Conservation (phyloP, 331 rosid species). For the Rosa hybrid region DNA sequence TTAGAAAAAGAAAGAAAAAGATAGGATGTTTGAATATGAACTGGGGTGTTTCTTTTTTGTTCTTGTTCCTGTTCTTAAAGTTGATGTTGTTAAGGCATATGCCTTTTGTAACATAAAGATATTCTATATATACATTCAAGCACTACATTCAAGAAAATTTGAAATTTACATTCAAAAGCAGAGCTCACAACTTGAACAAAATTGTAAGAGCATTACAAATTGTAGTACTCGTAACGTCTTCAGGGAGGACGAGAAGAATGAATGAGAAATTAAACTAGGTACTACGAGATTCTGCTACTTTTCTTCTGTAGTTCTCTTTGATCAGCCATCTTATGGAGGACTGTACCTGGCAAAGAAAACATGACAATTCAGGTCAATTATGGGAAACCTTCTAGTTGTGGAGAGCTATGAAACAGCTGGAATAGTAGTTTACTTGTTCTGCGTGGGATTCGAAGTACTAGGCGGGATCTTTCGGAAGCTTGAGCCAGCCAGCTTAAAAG, state of each 20-base stretch:
- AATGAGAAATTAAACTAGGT: constrained; percentile 20
- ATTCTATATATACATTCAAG: constrained; percentile 1
- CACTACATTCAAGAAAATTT: not conserved
- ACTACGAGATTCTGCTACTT: constrained; percentile 10
- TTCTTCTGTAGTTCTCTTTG: constrained; percentile 26
- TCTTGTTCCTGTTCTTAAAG: not conserved
- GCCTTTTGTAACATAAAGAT: constrained; percentile 8
- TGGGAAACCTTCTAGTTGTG: constrained; percentile 24
- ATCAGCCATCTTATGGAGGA: constrained; percentile 46
- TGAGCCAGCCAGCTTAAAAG: constrained; percentile 44
- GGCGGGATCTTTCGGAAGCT: constrained; percentile 64
- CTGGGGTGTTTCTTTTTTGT: not conserved
- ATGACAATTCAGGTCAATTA: constrained; percentile 27
- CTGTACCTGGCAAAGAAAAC: constrained; percentile 49
- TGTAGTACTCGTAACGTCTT: constrained; percentile 31
- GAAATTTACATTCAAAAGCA: constrained; percentile 10
- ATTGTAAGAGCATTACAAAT: constrained; percentile 30
- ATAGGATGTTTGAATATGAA: not conserved
- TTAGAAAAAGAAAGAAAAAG: not conserved
- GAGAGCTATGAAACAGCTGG: constrained; percentile 31
- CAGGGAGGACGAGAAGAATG: constrained; percentile 14
- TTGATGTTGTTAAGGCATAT: not conserved
- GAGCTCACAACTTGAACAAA: constrained; percentile 33
- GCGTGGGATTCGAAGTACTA: constrained; percentile 61
- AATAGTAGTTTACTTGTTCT: constrained; percentile 60